phyloP scores from a whole-genome alignment of 2,329 filamentous ascomycete genomes.

The Fusarium odoratissimum region DNA sequence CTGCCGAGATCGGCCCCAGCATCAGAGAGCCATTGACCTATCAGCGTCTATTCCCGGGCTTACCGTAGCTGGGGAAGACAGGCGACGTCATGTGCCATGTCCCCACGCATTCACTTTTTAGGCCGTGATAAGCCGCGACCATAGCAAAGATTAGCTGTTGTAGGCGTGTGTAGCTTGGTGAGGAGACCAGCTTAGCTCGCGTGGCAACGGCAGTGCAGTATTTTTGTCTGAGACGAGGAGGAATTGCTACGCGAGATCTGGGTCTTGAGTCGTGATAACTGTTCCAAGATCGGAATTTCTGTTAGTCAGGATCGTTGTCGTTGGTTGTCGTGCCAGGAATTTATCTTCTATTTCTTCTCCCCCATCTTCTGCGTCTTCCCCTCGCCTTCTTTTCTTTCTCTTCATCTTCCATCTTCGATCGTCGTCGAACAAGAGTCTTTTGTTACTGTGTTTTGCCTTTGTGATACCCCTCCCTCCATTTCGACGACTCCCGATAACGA shows the following conservation, averaged over 20 bases:
- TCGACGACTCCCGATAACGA: slow-evolving; percentile 31
- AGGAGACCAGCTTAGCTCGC: slow-evolving; percentile 14
- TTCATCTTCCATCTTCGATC: slow-evolving; percentile 29
- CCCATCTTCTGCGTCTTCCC: slow-evolving; percentile 4
- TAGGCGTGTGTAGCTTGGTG: slow-evolving; percentile 7
- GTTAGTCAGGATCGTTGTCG: slow-evolving; percentile 31
- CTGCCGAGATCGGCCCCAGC: slow-evolving; percentile 41
- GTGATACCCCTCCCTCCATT: slow-evolving; percentile 36
- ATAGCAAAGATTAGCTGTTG: slow-evolving; percentile 19
- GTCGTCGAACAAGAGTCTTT: slow-evolving; percentile 25
- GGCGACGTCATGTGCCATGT: slow-evolving; percentile 43
- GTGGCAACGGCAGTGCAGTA: slow-evolving; percentile 19
- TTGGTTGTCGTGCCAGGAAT: slow-evolving; percentile 3
- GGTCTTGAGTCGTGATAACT: slow-evolving; percentile 24
- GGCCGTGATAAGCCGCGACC: slow-evolving; percentile 49
- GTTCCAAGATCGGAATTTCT: slow-evolving; percentile 23
- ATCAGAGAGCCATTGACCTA: slow-evolving; percentile 43
- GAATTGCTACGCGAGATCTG: slow-evolving; percentile 20
- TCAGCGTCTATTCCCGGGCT: slow-evolving; percentile 16
- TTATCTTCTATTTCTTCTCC: slow-evolving; percentile 13
- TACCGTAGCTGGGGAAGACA: slow-evolving; percentile 25
- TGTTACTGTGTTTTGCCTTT: slow-evolving; percentile 21
- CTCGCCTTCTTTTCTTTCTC: not conserved
- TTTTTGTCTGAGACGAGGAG: not conserved
- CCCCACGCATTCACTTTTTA: slow-evolving; percentile 32